A percentile compares a stretch with the other conserved stretches of the same genome.
Evolutionary conservation across 169 alveolate species (phyloP).

Genomic region (Plasmodium berghei): DNA sequence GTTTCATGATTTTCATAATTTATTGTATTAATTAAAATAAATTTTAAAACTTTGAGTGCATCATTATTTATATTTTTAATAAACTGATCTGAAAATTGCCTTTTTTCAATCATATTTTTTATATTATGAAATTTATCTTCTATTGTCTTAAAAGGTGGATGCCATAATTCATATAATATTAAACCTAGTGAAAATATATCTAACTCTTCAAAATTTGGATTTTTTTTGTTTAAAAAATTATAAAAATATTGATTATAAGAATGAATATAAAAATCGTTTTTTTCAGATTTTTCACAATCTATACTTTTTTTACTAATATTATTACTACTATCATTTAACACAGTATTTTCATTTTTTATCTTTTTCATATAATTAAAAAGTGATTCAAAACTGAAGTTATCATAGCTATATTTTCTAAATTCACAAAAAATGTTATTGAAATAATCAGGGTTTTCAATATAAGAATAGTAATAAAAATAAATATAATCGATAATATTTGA

Average conservation of each 20-base stretch:
- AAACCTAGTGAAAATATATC: slow-evolving; percentile 56
- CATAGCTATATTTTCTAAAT: neutral
- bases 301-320: neutral
- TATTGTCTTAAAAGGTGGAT: slow-evolving; percentile 34
- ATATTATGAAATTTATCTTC: slow-evolving; percentile 41
- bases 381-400: neutral
- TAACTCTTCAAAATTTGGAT: slow-evolving; percentile 35
- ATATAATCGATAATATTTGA: slow-evolving; percentile 44
- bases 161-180: slow-evolving; percentile 57
- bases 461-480: slow-evolving; percentile 45
- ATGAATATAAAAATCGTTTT: slow-evolving; percentile 37
- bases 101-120: slow-evolving; percentile 26
- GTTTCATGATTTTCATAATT: slow-evolving; percentile 17
- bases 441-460: slow-evolving; percentile 15
- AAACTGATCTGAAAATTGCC: slow-evolving; percentile 27
- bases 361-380: neutral
- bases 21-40: slow-evolving; percentile 42
- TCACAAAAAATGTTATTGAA: slow-evolving; percentile 3
- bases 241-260: slow-evolving; percentile 61
- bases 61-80: slow-evolving; percentile 34
- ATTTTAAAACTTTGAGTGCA: slow-evolving; percentile 48
- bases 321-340: neutral
- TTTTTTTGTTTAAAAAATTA: slow-evolving; percentile 19
- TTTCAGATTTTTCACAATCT: neutral
- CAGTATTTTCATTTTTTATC: neutral